Conservation (phyloP, 2,329 filamentous ascomycete species). For the Cladosporium oxysporum region DNA sequence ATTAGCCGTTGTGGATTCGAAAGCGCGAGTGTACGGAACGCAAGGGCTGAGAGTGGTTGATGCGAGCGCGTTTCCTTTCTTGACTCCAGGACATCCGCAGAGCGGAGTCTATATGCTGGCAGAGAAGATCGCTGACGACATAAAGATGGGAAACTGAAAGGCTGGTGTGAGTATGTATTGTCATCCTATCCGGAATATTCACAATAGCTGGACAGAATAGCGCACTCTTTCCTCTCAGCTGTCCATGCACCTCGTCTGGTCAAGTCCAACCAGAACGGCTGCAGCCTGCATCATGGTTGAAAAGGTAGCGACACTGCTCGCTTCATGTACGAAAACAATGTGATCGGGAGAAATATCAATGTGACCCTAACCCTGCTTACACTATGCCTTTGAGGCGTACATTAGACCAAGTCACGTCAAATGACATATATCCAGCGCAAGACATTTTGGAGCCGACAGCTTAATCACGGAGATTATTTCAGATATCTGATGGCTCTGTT, state of each 20-base stretch:
- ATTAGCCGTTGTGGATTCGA: slow-evolving; percentile 27
- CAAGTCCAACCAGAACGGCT: no score
- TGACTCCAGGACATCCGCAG: slow-evolving; percentile 31
- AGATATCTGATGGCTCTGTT: neutral
- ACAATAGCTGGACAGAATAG: no score
- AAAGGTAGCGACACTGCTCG: no score
- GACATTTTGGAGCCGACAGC: neutral
- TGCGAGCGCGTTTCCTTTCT: slow-evolving; percentile 26
- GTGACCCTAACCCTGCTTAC: neutral
- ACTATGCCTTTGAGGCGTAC: neutral
- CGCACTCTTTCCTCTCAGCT: no score
- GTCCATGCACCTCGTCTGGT: no score
- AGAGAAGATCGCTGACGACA: slow-evolving; percentile 10
- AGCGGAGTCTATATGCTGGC: slow-evolving; percentile 23
- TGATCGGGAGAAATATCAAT: no score
- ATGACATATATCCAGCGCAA: neutral
- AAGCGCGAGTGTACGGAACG: slow-evolving; percentile 27
- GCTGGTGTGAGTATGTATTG: neutral
- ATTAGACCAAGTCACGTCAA: neutral
- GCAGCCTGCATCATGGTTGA: no score
- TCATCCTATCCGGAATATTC: neutral
- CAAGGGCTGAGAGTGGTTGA: slow-evolving; percentile 29
- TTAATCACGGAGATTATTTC: no score
- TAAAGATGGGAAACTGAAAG: neutral
- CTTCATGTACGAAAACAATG: no score